Evolutionary conservation across 768 basidiomycete species (phyloP).

Genomic region (Daedaleopsis sinensis): DNA sequence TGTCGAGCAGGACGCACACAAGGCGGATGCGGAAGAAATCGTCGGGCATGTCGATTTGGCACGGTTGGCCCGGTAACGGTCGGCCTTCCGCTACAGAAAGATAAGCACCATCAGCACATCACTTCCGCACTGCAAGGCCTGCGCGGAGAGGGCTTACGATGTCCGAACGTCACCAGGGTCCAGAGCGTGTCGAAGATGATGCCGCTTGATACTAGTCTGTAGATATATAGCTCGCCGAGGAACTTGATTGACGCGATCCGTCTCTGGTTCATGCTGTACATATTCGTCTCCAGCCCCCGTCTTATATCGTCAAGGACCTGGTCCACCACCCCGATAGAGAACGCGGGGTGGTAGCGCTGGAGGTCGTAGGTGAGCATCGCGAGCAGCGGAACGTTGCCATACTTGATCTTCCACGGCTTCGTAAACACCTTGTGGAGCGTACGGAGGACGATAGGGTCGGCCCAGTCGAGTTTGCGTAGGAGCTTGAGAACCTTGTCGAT

Average conservation of each 20-base stretch:
- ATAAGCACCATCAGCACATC: conserved; percentile 16
- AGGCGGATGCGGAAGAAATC: conserved; percentile 95
- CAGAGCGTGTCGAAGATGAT: conserved; percentile 94
- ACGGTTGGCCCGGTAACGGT: conserved; percentile 76
- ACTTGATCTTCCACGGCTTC: conserved; percentile 99
- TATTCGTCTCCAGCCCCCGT: conserved; percentile 88
- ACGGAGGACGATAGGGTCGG: conserved; percentile 61
- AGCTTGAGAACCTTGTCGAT: conserved; percentile 96
- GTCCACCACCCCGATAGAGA: conserved; percentile 87
- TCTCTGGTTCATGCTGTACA: conserved; percentile 94
- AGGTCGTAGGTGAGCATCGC: conserved; percentile 96
- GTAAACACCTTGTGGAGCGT: conserved; percentile 88
- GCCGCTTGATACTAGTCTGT: conserved; percentile 84
- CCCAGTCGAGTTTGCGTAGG: conserved; percentile 94
- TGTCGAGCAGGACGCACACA: conserved; percentile 90
- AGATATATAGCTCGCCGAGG: conserved; percentile 96
- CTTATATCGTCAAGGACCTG: conserved; percentile 94
- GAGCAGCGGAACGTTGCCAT: conserved; percentile 82
- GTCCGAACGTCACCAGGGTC: conserved; percentile 94
- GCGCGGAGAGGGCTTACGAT: conserved; percentile 62
- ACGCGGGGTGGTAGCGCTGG: conserved; percentile 89
- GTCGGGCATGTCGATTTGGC: conserved; percentile 86
- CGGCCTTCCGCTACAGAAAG: conserved; percentile 75
- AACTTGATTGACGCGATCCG: conserved; percentile 92
- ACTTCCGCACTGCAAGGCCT: background rate